Evolutionary conservation across 306 rosid species (phyloP).

Genomic region (Herpetospermum pedunculosum): DNA sequence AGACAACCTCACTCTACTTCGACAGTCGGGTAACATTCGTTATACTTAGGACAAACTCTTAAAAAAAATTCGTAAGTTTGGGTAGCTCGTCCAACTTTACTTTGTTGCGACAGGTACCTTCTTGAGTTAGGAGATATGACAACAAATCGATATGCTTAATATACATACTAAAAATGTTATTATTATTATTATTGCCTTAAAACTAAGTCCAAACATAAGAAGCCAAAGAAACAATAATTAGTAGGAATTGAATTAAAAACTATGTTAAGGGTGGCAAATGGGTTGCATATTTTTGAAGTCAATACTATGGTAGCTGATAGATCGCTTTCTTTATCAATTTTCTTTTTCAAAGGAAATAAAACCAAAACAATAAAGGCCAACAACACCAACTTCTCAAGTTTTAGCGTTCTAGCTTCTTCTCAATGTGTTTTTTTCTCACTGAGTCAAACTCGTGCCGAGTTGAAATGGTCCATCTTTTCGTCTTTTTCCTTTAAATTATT

Average conservation of each 20-base stretch:
- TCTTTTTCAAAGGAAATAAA: not conserved
- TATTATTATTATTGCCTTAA: no score
- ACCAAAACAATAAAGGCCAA: conserved; percentile 6
- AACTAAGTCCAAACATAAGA: not conserved
- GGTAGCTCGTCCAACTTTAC: no score
- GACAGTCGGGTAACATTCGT: no score
- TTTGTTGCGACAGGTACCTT: no score
- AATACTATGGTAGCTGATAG: not conserved
- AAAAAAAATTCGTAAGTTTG: no score
- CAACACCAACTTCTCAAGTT: not conserved
- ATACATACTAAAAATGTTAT: no score
- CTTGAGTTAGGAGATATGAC: no score
- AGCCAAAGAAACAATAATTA: not conserved
- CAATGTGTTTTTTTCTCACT: not conserved
- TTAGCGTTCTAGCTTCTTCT: not conserved
- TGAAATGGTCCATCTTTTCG: not conserved
- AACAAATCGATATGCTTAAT: no score
- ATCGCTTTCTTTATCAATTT: not conserved
- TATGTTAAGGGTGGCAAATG: no score
- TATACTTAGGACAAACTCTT: no score
- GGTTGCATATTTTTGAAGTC: not conserved
- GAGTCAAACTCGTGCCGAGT: not conserved
- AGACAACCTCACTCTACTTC: no score
- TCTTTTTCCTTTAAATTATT: not conserved
- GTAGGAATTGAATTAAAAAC: not conserved